These are phyloP conservation scores for Eleusine coracana DNA, from an alignment of 176 grass and related monocot genomes.

Conservation along the genomic window DNA sequence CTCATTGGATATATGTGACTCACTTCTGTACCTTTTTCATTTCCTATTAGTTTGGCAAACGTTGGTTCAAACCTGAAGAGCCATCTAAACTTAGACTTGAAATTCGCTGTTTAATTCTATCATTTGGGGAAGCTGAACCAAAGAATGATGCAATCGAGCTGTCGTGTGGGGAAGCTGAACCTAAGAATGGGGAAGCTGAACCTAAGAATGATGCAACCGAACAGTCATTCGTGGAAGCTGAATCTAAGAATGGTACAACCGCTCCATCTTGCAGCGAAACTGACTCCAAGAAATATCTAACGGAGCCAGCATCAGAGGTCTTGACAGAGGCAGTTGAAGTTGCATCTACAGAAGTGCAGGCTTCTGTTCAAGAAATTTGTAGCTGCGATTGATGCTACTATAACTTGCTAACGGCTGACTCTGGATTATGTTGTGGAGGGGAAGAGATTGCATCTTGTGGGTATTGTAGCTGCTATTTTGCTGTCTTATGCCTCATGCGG, in stretches of 20 bases:
- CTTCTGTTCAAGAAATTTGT: neutral
- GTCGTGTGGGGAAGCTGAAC: slow-evolving; percentile 40
- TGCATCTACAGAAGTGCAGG: neutral
- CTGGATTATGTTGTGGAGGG: neutral
- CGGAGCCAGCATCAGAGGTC: slow-evolving; percentile 3
- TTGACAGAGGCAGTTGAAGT: neutral
- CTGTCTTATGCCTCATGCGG: neutral
- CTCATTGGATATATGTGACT: slow-evolving; percentile 13
- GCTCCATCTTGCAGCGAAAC: neutral
- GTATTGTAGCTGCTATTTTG: neutral
- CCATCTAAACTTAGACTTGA: slow-evolving; percentile 36
- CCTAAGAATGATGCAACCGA: neutral
- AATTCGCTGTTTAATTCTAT: slow-evolving; percentile 30
- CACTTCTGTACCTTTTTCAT: neutral
- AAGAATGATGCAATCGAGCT: slow-evolving; percentile 29
- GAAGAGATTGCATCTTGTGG: neutral
- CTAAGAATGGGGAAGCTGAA: slow-evolving; percentile 10
- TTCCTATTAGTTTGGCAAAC: slow-evolving; percentile 62
- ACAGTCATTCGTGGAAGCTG: neutral
- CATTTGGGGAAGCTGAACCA: slow-evolving; percentile 35
- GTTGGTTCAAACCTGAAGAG: slow-evolving; percentile 78
- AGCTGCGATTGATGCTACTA: neutral
- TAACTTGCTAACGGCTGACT: neutral
- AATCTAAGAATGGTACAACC: neutral
- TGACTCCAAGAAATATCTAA: neutral